Conservation (phyloP, 768 basidiomycete genomes). For the Naganishia vaughanmartiniae region DNA sequence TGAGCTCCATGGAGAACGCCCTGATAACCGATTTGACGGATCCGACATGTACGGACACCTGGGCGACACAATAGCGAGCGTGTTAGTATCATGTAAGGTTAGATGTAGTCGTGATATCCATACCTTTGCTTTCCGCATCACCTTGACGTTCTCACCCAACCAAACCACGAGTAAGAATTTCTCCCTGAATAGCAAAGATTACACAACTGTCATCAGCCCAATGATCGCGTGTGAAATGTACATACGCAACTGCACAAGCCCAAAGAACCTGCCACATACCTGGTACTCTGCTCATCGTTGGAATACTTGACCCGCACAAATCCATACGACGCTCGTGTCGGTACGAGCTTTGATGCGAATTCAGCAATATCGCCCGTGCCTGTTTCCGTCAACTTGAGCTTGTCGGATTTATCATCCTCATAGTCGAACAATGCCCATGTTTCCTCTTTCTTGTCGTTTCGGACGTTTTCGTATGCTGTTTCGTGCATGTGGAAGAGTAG, state of each 20-base stretch:
- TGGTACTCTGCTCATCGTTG: conserved; percentile 60
- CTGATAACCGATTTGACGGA: conserved; percentile 23
- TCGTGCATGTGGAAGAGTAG: not conserved
- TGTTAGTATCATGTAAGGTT: not conserved
- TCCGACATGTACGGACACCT: conserved; percentile 80
- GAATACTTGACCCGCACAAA: conserved; percentile 80
- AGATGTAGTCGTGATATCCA: not conserved
- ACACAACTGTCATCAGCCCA: conserved; percentile 50
- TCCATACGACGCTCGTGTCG: conserved; percentile 68
- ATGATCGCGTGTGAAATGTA: conserved; percentile 62
- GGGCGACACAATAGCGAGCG: not conserved
- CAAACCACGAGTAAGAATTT: conserved; percentile 59
- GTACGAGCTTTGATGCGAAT: conserved; percentile 55
- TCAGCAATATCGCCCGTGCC: conserved; percentile 77
- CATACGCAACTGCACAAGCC: not conserved
- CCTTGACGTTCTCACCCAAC: conserved; percentile 62
- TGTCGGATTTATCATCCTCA: conserved; percentile 65
- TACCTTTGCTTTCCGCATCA: conserved; percentile 90
- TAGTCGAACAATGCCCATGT: conserved; percentile 92
- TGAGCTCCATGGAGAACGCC: conserved; percentile 73
- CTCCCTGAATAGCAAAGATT: conserved; percentile 58
- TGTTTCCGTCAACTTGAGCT: conserved; percentile 70
- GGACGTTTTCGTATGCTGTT: conserved; percentile 80
- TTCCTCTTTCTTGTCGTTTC: conserved; percentile 76
- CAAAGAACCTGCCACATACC: not conserved